A percentile compares a stretch with the other conserved stretches of the same genome.
These are phyloP conservation scores for Colletotrichum musae DNA, from an alignment of 2,329 filamentous ascomycete species.

Conservation along the genomic window DNA sequence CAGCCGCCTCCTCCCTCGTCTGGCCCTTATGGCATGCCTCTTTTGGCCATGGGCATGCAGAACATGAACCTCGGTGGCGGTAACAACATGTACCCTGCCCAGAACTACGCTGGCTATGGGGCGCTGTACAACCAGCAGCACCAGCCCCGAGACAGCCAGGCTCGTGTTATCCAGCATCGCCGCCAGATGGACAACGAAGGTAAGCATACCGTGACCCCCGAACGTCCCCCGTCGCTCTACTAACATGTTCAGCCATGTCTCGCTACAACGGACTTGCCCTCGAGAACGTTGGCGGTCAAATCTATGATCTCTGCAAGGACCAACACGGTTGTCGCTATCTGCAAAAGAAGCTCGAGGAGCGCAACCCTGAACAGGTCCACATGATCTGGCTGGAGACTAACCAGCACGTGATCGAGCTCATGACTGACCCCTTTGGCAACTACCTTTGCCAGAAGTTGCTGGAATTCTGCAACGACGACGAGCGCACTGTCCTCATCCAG, in stretches of 20 bases:
- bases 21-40: slow-evolving; percentile 63
- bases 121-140: slow-evolving; percentile 64
- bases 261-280: slow-evolving; percentile 88
- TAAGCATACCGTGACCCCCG: slow-evolving; percentile 50
- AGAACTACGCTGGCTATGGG: slow-evolving; percentile 72
- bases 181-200: slow-evolving; percentile 82
- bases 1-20: slow-evolving; percentile 28
- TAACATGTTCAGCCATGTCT: slow-evolving; percentile 71
- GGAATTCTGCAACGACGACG: slow-evolving; percentile 94
- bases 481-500: slow-evolving; percentile 92
- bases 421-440: slow-evolving; percentile 99
- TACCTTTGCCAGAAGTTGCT: slow-evolving; percentile 99
- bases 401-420: slow-evolving; percentile 93
- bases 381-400: slow-evolving; percentile 96
- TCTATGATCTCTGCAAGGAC: slow-evolving; percentile 95
- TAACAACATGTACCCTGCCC: slow-evolving; percentile 64
- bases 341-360: slow-evolving; percentile 97
- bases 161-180: slow-evolving; percentile 81
- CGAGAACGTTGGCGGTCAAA: slow-evolving; percentile 84
- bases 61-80: slow-evolving; percentile 68
- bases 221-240: slow-evolving; percentile 27
- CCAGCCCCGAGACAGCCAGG: slow-evolving; percentile 80
- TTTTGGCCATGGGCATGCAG: slow-evolving; percentile 78
- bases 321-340: slow-evolving; percentile 97
- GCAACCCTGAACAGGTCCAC: slow-evolving; percentile 84